phyloP scores from a whole-genome alignment of 2,329 filamentous ascomycete species.

The Exophiala aquamarina region DNA sequence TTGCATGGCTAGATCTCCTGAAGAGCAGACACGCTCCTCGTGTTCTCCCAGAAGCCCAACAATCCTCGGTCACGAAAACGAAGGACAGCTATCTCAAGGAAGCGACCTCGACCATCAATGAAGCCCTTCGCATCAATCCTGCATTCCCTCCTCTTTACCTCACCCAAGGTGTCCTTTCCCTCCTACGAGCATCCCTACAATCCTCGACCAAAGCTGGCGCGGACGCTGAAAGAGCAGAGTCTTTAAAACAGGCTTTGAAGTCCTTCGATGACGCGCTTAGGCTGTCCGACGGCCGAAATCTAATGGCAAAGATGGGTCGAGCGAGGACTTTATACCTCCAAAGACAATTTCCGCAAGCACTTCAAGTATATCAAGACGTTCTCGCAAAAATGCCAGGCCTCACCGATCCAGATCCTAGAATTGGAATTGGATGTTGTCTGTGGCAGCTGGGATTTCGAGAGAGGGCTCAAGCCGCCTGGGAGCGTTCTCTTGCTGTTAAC shows the following conservation, averaged over 20 bases:
- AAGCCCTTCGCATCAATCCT: constrained; percentile 91
- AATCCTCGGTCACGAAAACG: constrained; percentile 73
- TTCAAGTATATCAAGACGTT: constrained; percentile 83
- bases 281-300: constrained; percentile 80
- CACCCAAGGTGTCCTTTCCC: constrained; percentile 82
- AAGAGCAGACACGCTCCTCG: constrained; percentile 81
- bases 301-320: constrained; percentile 89
- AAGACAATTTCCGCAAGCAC: constrained; percentile 78
- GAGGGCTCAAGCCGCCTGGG: constrained; percentile 87
- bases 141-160: constrained; percentile 88
- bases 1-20: constrained; percentile 89
- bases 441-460: constrained; percentile 96
- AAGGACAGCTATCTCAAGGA: constrained; percentile 91
- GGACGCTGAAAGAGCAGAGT: constrained; percentile 69
- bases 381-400: constrained; percentile 82
- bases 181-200: constrained; percentile 83
- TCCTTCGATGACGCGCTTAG: constrained; percentile 92
- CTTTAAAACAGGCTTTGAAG: constrained; percentile 81
- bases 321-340: constrained; percentile 83
- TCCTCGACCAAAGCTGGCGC: constrained; percentile 67
- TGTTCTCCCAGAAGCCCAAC: constrained; percentile 62
- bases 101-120: constrained; percentile 89
- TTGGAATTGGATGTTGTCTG: constrained; percentile 94
- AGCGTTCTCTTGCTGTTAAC: constrained; percentile 69
- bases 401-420: constrained; percentile 88